A percentile compares a stretch with the other conserved stretches of the same genome.
Evolutionary conservation across 257 asterid species (phyloP).

Genomic region (Rauvolfia tetraphylla): DNA sequence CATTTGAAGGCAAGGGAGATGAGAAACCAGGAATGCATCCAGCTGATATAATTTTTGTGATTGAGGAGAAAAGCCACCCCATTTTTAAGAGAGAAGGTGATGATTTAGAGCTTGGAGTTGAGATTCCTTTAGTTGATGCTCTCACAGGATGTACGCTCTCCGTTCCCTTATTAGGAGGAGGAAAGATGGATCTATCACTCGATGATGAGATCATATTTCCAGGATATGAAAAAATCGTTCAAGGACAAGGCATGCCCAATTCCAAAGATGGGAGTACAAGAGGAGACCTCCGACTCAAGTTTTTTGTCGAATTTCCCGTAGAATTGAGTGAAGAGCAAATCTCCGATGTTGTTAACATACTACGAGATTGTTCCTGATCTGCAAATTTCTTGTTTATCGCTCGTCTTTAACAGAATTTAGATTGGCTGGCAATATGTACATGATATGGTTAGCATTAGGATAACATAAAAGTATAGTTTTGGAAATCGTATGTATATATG

Average conservation of each 20-base stretch:
- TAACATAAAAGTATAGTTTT: not conserved
- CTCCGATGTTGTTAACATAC: constrained; percentile 42
- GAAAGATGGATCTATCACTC: constrained; percentile 40
- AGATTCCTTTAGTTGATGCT: constrained; percentile 79
- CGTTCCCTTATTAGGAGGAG: constrained; percentile 76
- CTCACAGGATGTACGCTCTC: constrained; percentile 68
- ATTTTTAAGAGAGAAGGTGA: constrained; percentile 62
- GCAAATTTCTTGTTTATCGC: not conserved
- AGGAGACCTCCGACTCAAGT: constrained; percentile 78
- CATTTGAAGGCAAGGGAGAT: constrained; percentile 93
- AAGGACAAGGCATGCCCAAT: constrained; percentile 83
- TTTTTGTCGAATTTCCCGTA: constrained; percentile 65
- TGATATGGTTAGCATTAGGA: constrained; percentile 19
- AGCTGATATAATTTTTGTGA: constrained; percentile 72
- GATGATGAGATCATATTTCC: constrained; percentile 69
- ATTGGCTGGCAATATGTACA: constrained; percentile 8
- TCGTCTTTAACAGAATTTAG: not conserved
- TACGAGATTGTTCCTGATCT: constrained; percentile 42
- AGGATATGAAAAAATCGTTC: constrained; percentile 62
- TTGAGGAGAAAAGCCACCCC: constrained; percentile 73
- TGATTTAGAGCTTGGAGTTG: constrained; percentile 78
- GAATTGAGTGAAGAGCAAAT: constrained; percentile 58
- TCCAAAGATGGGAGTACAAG: constrained; percentile 44
- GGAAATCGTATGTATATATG: constrained; percentile 4
- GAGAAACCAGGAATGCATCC: constrained; percentile 73